Evolutionary conservation across 805 yeast genomes (phyloP), one percentile per base, ranked within the genome.

Genomic region (Schizosaccharomyces osmophilus): DNA sequence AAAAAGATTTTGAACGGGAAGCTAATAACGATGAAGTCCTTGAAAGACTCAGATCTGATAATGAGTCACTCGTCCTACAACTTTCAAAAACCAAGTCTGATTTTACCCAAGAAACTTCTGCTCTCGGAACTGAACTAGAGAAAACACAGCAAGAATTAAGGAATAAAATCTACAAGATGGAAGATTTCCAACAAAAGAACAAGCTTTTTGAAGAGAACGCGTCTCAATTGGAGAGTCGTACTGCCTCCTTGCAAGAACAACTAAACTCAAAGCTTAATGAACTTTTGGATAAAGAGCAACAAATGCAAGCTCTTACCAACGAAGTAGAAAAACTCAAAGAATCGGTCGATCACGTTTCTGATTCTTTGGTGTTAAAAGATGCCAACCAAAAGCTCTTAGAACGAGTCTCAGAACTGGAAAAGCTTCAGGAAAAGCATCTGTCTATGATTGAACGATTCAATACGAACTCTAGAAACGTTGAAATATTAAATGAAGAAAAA

Each of bases 401-500:
- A 19, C 51, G 26, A 45, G 17, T 45, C 2, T 8, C 26, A 22
- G 51, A 45, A 17, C 4, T 45, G 51, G 51, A 45, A 45, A 45
- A 45, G 17, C 26, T 45, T 19, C 22, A 45, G 26, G 51, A n/a
- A 19, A 24, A n/a, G 26, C 51, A 45, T 8, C 26, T 19, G 13
- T n/a, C 13, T 19, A n/a, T n/a, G 13, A 45, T 45, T 45, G 76
- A 76, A 64, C 72, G 73, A 11, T 70, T 79, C 29, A 77, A 77
- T 64, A 69, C 77, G 63, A 73, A 74, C 63, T 71, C 78, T 64
- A 69, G 70, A 32, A 75, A 77, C 24, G 68, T 70, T 2, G 83
- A 79, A 65, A 66, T 82, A 6, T 69, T 82, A 45, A 79, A 77
- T 65, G 82, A 79, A 64, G 83, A 82, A 63, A 80, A 78, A 61